Evolutionary conservation across 2,329 filamentous ascomycete genomes (phyloP).

Genomic region (Beauveria rudraprayagi): DNA sequence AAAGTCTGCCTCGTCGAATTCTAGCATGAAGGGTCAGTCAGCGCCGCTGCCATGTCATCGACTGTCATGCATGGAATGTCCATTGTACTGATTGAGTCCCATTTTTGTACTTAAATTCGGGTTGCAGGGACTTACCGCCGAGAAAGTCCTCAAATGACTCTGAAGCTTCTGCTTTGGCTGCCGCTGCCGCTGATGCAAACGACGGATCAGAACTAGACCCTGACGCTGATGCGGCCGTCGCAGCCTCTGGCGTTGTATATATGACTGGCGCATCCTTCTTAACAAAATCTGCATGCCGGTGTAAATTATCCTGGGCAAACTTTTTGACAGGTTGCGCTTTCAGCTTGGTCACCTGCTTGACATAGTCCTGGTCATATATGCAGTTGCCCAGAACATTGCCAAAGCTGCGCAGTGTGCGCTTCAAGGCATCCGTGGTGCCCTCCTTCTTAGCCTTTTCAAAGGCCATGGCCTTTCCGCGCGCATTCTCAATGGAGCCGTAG

Average conservation of each 20-base stretch:
- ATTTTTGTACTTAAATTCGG: no score
- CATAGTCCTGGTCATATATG: constrained; percentile 93
- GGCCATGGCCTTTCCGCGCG: constrained; percentile 85
- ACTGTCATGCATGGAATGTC: neutral
- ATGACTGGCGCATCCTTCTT: constrained; percentile 42
- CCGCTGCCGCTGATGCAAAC: constrained; percentile 25
- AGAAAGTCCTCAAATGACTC: constrained; percentile 45
- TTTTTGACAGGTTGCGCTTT: constrained; percentile 65
- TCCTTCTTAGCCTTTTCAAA: constrained; percentile 99
- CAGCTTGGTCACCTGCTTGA: constrained; percentile 82
- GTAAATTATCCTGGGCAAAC: constrained; percentile 71
- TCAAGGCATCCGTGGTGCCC: constrained; percentile 88
- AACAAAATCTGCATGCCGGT: constrained; percentile 71
- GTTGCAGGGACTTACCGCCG: constrained; percentile 30
- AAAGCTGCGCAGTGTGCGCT: constrained; percentile 82
- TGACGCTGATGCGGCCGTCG: neutral
- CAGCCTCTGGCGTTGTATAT: neutral
- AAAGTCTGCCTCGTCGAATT: constrained; percentile 73
- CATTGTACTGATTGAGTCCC: neutral
- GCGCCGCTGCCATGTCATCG: neutral
- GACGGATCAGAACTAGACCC: constrained; percentile 24
- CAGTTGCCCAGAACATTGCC: constrained; percentile 98
- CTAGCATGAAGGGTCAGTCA: constrained; percentile 22
- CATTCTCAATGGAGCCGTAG: constrained; percentile 94
- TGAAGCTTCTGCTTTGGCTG: constrained; percentile 2